Base-by-base conservation (phyloP, 2,329 filamentous ascomycete species). In the Sporothrix brunneoviolacea region DNA sequence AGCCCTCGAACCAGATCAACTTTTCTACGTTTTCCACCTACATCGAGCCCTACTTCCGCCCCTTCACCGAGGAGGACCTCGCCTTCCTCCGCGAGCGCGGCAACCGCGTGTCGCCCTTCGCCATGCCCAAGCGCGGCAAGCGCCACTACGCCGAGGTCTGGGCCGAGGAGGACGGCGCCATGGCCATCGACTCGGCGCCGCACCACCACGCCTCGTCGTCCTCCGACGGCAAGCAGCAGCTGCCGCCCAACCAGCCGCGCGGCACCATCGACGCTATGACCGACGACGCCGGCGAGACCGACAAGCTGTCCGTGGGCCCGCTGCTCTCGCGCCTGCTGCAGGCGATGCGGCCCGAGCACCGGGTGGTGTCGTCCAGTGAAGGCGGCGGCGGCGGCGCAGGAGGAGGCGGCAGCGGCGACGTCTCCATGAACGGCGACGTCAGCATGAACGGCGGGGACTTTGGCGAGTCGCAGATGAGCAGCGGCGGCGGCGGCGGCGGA, bases 11-110 rank as follows among this genome's bases (percentile, higher is more conserved):
- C 61, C 93, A 98, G 71, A 93, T 97, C 65, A 91, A 87, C 64
- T 93, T 93, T 57, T 86, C 82, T 51, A 95, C 91, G 2, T 98
- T 98, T 67, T 84, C 86, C n/a, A 83, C 86, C 6, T 95, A 93
- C 63, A 79, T 94, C 49, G 93, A 98, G 56, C 88, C 91, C 0
- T 97, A 88, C 69, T 93, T 96, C 57, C 82, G 91, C 6, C 83
- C 86, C 0, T 86, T 95, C 59, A 88, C 85, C 0, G 93, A 98
- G 63, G 93, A 98, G 64, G 93, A 98, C 63, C 79, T 96, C 40
- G 89, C 88, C 1, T 98, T 96, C 64, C 69, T 98, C 33, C 84
- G 91, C 61, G 93, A 98, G 68, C 80, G 88, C 60, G 89, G 91
- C 51, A 91, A 98, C 65, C 82, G 93, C 33, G 73, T 84, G 19